Evolutionary conservation across 2,329 filamentous ascomycete species (phyloP), one percentile per base, ranked within the genome.

Genomic region (Venturia effusa): DNA sequence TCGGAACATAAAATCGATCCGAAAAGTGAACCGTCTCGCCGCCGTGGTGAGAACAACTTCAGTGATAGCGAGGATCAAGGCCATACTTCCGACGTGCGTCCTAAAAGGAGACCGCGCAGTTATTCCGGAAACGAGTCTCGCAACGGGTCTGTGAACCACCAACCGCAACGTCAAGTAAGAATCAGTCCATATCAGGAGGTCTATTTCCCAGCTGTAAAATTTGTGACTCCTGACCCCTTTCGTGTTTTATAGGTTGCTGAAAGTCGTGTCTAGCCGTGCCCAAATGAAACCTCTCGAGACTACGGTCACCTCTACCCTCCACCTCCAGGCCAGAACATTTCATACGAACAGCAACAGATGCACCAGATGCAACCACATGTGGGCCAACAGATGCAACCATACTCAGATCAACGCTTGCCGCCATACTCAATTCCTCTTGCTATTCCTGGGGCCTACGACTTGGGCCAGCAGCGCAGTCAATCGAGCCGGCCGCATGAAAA

Each of bases 141-240:
- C 15, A 34, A 17, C 51, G 51, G n/a, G 6, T 19, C 30, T 34
- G 51, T 22, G 30, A 57, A 57, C 51, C 27, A 57, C 30, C 1
- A 27, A 32, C 45, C 27, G 34, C 40, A 19, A 32, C 61, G 61
- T 8, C 57, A 63, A 57, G 61, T 63, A 57, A 63, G 61, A 48
- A 48, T 37, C 24, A 51, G 41, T 32, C 60, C 60, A 19, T n/a
- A 32, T 48, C 40, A 41, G 32, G 61, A 59, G 51, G 61, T 57
- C 19, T 22, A 48, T 30, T 45, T 62, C 19, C 17, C 40, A 45
- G 24, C 34, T 19, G 60, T 62, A 62, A 62, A 19, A 10, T 34
- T 62, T 30, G 40, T n/a, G 30, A 10, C 37, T 62, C 22, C 40
- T 48, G 32, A 45, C 13, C 41, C 40, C 30, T 7, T 45, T 37